Evolutionary conservation across 1,284 basidiomycete genomes (phyloP).

Genomic region (Papiliotrema flavescens): DNA sequence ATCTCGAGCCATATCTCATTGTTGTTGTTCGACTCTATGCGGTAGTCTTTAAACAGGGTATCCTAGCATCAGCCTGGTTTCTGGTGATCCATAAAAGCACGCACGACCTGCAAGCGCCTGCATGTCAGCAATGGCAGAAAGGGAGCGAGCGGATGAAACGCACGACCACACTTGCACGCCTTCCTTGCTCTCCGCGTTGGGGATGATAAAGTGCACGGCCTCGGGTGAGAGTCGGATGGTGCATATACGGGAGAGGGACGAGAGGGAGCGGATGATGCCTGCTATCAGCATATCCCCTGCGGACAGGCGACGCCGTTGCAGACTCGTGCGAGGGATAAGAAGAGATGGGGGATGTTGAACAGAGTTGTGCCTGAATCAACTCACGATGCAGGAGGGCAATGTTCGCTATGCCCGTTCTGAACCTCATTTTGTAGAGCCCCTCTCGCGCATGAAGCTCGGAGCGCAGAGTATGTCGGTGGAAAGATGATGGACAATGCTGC

Average conservation of each 20-base stretch:
- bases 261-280: conserved; percentile 73
- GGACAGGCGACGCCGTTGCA: background rate
- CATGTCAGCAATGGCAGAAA: too few relatives aligned
- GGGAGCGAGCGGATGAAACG: conserved; percentile 52
- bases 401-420: conserved; percentile 62
- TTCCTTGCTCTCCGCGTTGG: conserved; percentile 72
- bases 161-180: conserved; percentile 92
- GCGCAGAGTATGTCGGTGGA: background rate
- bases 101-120: conserved; percentile 50
- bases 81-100: conserved; percentile 6
- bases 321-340: background rate
- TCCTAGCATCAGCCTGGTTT: conserved; percentile 6
- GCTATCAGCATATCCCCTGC: conserved; percentile 1
- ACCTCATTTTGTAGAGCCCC: conserved; percentile 56
- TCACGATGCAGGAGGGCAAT: conserved; percentile 60
- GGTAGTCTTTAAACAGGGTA: conserved; percentile 72
- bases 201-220: conserved; percentile 70
- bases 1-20: conserved; percentile 77
- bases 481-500: too few relatives aligned
- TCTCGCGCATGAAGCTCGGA: background rate
- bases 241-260: conserved; percentile 76
- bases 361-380: conserved; percentile 20
- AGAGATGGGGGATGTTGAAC: too few relatives aligned
- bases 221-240: conserved; percentile 73
- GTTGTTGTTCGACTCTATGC: conserved; percentile 75